Base-by-base conservation (phyloP, 176 grass and related monocot species). In the Carex kokanica region DNA sequence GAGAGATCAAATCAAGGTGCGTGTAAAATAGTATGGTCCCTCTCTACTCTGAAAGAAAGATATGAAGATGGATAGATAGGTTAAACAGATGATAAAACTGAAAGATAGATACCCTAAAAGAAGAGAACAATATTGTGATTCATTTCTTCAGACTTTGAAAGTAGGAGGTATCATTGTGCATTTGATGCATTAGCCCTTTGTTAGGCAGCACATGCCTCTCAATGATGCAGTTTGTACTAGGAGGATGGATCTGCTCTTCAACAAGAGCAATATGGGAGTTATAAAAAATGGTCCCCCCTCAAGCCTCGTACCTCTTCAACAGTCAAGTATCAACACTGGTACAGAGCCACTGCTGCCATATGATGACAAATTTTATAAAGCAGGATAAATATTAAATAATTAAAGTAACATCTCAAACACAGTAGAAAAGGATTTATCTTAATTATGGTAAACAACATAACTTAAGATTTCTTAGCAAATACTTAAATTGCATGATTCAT, bases 211-310 rank as follows among this genome's bases (percentile, higher is more conserved):
- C 79, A 65, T 65, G 79, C n/a, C 41, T 40, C 56, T 65, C 79
- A 81, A 65, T 66, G 79, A 81, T 81, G 36, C 79, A 81, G 45
- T 65, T 64, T 82, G 80, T 82, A 67, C 80, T 82, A 43, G 61
- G 45, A 51, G 10, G 80, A 82, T 82, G 80, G 80, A 24, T 43
- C 80, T 66, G 60, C 49, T 54, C 13, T 54, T 52, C 49, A 77
- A 77, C 72, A 77, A 77, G 24, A 77, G 72, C 72, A 55, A 77
- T 77, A 55, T 77, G 49, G 72, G 49, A 55, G 72, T 77, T 77
- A 55, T 55, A 4, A 77, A 77, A 77, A 16, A 55, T 77, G 72
- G 72, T 55, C 72, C 72, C 72, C 72, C 4, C n/a, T 55, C 12
- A 29, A 16, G 12, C 23, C 72, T 55, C 13, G 45, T 54, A 77